Evolutionary conservation across 176 grass and related monocot genomes (phyloP).

Genomic region (Phoenix dactylifera): DNA sequence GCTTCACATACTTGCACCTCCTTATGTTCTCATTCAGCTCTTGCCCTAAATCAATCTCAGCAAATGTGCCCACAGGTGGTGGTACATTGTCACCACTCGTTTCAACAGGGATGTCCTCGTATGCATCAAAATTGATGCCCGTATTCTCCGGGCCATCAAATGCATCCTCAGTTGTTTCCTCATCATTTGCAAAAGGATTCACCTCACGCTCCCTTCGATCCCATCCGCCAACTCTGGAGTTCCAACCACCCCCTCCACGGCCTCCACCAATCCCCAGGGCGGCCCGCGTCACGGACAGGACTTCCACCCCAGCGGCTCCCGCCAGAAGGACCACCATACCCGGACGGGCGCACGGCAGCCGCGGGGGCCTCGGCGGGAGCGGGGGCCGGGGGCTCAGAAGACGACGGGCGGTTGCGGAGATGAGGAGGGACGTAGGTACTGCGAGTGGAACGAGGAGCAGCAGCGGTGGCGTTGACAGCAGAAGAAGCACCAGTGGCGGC

Average conservation of each 20-base stretch:
- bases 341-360: constrained; percentile 26
- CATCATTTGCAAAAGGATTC: constrained; percentile 53
- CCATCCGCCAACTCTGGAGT: constrained; percentile 40
- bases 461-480: constrained; percentile 15
- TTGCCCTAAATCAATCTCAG: constrained; percentile 82
- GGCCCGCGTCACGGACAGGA: constrained; percentile 13
- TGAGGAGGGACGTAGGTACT: constrained; percentile 80
- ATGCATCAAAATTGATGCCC: constrained; percentile 84
- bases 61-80: constrained; percentile 63
- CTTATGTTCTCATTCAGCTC: constrained; percentile 77
- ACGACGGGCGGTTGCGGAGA: constrained; percentile 40
- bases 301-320: constrained; percentile 26
- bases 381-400: constrained; percentile 9
- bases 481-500: constrained; percentile 34
- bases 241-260: constrained; percentile 32
- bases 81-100: constrained; percentile 79
- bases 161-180: constrained; percentile 11
- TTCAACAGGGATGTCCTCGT: constrained; percentile 88
- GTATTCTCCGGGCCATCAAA: constrained; percentile 42
- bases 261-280: constrained; percentile 6
- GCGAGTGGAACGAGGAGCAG: constrained; percentile 34
- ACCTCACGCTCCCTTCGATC: constrained; percentile 63
- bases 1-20: constrained; percentile 86
- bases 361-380: constrained; percentile 18
- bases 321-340: constrained; percentile 20